Base-by-base conservation (phyloP, 306 rosid genomes). In the Citrullus colocynthis region DNA sequence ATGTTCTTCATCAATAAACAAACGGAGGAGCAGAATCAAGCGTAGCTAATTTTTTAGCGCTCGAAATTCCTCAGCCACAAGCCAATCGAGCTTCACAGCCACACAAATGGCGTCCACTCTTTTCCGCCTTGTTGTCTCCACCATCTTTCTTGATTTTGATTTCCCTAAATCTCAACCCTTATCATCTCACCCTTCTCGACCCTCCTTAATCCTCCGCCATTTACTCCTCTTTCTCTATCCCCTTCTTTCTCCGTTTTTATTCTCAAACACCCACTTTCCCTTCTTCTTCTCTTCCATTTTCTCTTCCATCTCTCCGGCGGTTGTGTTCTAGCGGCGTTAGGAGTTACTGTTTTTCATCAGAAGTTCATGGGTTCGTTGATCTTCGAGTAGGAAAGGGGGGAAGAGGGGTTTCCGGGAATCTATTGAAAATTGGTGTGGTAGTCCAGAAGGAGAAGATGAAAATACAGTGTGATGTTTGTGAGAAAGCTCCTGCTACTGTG, bases 391-490 rank as follows among this genome's bases (percentile, higher is more conserved):
- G 42, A 36, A 36, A 30, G 1, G 28, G 4, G 51, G 8, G 64
- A 28, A 34, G 24, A 10, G 49, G 75, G 34, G 18, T 60, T 72
- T 44, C 52, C 5, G 9, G n/a, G 64, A 83, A 45, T 44, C 24
- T 18, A 18, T 30, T 12, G 58, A 79, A 6, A 39, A 51, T 64
- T 44, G 58, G 4, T 2, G n/a, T 57, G 67, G 44, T 34, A 41
- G 58, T 39, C 42, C 24, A 36, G 63, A 51, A 36, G 39, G 15
- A 39, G 76, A 80, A 82, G 71, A 93, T 93, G 99, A 95, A 89
- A 77, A 92, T 95, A 51, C 99, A 90, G 96, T 95, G 99, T 75
- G 99, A 95, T 88, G 97, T 89, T 78, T 95, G 99, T 74, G 99
- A 95, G 92, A 92, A 86, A 80, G 91, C 95, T 44, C 99, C 96